A percentile compares a stretch with the other conserved stretches of the same genome.
phyloP scores from a whole-genome alignment of 2,329 filamentous ascomycete species.

The Didymella exigua region DNA sequence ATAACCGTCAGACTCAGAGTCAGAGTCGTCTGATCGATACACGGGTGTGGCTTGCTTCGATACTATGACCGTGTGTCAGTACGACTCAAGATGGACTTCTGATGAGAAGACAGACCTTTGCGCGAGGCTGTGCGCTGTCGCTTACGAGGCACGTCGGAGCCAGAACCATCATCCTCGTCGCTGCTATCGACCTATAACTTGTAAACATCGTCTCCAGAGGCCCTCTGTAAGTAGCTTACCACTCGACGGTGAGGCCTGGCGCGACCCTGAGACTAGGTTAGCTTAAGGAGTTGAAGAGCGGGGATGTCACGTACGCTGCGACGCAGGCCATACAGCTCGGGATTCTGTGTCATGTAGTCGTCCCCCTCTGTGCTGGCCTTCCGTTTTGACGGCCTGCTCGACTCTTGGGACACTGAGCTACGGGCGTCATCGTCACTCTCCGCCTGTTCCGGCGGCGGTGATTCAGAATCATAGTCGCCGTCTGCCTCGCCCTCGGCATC shows the following conservation, averaged over 20 bases:
- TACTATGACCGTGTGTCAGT: slow-evolving; percentile 61
- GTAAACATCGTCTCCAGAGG: slow-evolving; percentile 25
- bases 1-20: slow-evolving; percentile 69
- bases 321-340: slow-evolving; percentile 90
- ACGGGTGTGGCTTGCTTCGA: slow-evolving; percentile 56
- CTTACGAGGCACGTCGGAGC: slow-evolving; percentile 64
- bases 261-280: slow-evolving; percentile 57
- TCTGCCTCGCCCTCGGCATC: slow-evolving; percentile 60
- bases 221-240: slow-evolving; percentile 50
- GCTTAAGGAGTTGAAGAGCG: slow-evolving; percentile 24
- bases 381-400: slow-evolving; percentile 70
- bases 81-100: slow-evolving; percentile 16
- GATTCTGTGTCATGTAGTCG: slow-evolving; percentile 87
- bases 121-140: slow-evolving; percentile 70
- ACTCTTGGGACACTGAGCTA: slow-evolving; percentile 73
- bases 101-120: slow-evolving; percentile 59
- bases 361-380: slow-evolving; percentile 71
- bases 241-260: slow-evolving; percentile 67
- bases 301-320: slow-evolving; percentile 73
- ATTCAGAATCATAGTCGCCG: slow-evolving; percentile 76
- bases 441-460: slow-evolving; percentile 50
- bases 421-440: slow-evolving; percentile 62
- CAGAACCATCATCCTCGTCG: slow-evolving; percentile 73
- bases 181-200: slow-evolving; percentile 62
- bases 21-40: slow-evolving; percentile 66